Conservation (phyloP, 306 rosid genomes). For the Boehmeria nivea region DNA sequence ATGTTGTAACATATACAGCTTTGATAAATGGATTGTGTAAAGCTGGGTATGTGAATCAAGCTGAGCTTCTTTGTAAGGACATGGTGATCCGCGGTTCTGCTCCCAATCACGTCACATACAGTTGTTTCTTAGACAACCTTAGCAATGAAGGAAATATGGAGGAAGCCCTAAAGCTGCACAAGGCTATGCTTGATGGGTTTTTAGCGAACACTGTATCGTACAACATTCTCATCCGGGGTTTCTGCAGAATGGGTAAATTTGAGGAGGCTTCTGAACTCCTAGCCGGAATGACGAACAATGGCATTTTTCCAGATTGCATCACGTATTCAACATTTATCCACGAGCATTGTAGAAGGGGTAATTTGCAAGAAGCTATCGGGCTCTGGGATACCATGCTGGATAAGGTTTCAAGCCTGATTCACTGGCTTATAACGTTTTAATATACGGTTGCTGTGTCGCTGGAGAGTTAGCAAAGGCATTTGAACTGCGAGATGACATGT, state of each 20-base stretch:
- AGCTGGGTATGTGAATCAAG: conserved; percentile 63
- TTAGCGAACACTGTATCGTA: conserved; percentile 68
- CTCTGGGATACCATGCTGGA: conserved; percentile 75
- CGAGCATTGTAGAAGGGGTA: conserved; percentile 66
- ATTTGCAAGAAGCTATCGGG: conserved; percentile 52
- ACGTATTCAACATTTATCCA: conserved; percentile 82
- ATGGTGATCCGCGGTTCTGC: conserved; percentile 40
- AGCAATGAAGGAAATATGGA: conserved; percentile 66
- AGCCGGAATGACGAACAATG: conserved; percentile 52
- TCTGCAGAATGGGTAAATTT: conserved; percentile 72
- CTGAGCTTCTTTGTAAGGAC: conserved; percentile 53
- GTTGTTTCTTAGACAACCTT: conserved; percentile 71
- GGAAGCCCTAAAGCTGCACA: conserved; percentile 70
- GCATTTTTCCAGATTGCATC: conserved; percentile 69
- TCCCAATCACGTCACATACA: conserved; percentile 74
- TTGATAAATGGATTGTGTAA: conserved; percentile 79
- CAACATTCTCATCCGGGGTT: conserved; percentile 78
- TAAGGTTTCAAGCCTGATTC: conserved; percentile 75
- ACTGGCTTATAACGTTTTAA: conserved; percentile 67
- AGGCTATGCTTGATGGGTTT: conserved; percentile 55
- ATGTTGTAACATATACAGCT: conserved; percentile 73
- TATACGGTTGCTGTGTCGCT: conserved; percentile 75
- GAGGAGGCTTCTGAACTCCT: conserved; percentile 63
- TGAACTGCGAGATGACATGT: conserved; percentile 82
- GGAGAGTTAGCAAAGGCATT: conserved; percentile 67